Conservation (phyloP, 2,329 filamentous ascomycete species). For the Magnaporthiopsis rhizophila region DNA sequence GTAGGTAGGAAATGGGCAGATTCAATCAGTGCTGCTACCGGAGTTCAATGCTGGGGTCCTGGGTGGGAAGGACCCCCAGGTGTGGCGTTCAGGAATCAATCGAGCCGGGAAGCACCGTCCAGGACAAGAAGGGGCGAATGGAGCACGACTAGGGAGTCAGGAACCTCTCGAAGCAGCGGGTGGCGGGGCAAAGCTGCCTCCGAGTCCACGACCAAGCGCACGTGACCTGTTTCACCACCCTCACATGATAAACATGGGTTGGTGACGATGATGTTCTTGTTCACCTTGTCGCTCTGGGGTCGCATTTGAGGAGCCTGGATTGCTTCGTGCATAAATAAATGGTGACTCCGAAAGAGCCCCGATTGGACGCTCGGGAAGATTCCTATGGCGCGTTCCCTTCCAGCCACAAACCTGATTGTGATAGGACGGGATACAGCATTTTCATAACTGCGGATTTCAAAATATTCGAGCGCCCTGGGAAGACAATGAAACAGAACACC, state of each 20-base stretch:
- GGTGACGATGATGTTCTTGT: neutral
- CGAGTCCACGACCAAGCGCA: neutral
- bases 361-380: neutral
- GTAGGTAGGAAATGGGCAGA: neutral
- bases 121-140: neutral
- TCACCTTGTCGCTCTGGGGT: neutral
- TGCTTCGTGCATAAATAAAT: neutral
- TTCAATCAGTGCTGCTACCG: neutral
- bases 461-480: no score
- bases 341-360: neutral
- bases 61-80: conserved; percentile 5
- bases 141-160: neutral
- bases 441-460: no score
- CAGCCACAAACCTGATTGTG: no score
- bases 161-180: neutral
- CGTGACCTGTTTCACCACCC: neutral
- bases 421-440: no score
- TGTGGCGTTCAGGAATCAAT: neutral
- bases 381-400: no score
- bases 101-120: neutral
- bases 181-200: conserved; percentile 3
- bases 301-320: neutral
- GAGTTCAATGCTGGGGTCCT: neutral
- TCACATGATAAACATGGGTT: neutral
- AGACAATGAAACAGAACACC: neutral